phyloP scores from a whole-genome alignment of 169 alveolate species.

The Babesia gibsoni region DNA sequence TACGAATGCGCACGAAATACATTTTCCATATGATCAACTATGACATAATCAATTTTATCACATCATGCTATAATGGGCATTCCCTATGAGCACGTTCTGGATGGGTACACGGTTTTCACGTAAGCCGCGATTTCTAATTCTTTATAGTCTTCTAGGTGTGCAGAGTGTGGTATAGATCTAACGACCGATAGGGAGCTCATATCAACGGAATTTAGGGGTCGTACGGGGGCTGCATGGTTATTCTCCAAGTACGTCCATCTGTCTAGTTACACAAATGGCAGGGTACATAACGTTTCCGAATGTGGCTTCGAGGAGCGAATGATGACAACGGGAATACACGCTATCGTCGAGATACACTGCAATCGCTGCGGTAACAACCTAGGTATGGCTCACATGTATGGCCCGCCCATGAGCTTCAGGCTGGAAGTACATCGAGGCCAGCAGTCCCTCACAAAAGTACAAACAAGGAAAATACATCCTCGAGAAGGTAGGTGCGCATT shows the following conservation, averaged over 20 bases:
- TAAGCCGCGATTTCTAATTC: background rate
- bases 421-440: constrained; percentile 81
- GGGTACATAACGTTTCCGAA: constrained; percentile 83
- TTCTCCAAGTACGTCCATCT: constrained; percentile 58
- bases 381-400: constrained; percentile 19
- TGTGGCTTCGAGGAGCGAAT: constrained; percentile 84
- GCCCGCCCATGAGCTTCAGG: constrained; percentile 45
- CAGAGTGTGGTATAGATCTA: constrained; percentile 67
- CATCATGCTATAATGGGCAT: constrained; percentile 48
- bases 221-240: constrained; percentile 88
- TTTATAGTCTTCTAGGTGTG: constrained; percentile 52
- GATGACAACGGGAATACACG: constrained; percentile 89
- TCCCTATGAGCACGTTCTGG: constrained; percentile 22
- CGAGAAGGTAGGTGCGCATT: constrained; percentile 78
- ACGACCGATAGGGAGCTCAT: constrained; percentile 65
- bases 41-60: too few relatives aligned
- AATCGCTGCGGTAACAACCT: constrained; percentile 85
- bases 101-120: constrained; percentile 49
- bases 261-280: constrained; percentile 1
- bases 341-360: constrained; percentile 86
- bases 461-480: constrained; percentile 80
- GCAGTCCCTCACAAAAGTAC: constrained; percentile 78
- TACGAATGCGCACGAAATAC: too few relatives aligned
- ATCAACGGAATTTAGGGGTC: constrained; percentile 78
- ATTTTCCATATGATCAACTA: too few relatives aligned